A percentile compares a stretch with the other conserved stretches of the same genome.
phyloP scores from a whole-genome alignment of 2,329 filamentous ascomycete genomes.

The Verticillium nonalfalfae region DNA sequence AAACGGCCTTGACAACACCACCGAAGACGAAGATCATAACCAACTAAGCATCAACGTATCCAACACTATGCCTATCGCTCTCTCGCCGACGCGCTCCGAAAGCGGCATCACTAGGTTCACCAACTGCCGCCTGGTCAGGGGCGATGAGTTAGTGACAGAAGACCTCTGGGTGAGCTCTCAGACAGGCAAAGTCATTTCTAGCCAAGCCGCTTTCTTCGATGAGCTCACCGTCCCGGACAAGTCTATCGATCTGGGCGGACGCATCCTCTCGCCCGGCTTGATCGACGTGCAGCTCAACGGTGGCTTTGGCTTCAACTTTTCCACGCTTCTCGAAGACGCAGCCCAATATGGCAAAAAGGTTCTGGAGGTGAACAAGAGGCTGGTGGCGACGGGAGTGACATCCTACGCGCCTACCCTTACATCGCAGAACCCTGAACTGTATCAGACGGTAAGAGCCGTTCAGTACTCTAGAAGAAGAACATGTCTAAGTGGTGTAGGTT shows the following conservation, averaged over 20 bases:
- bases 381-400: slow-evolving; percentile 78
- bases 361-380: slow-evolving; percentile 59
- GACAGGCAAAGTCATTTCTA: slow-evolving; percentile 76
- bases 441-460: slow-evolving; percentile 54
- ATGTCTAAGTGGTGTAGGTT: slow-evolving; percentile 31
- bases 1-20: slow-evolving; percentile 1
- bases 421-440: slow-evolving; percentile 74
- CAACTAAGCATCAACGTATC: slow-evolving; percentile 14
- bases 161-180: slow-evolving; percentile 86
- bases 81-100: slow-evolving; percentile 25
- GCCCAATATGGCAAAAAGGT: slow-evolving; percentile 68
- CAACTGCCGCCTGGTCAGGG: slow-evolving; percentile 74
- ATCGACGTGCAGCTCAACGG: slow-evolving; percentile 93
- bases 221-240: slow-evolving; percentile 63
- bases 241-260: slow-evolving; percentile 72
- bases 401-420: slow-evolving; percentile 82
- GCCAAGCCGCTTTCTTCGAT: slow-evolving; percentile 61
- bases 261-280: slow-evolving; percentile 78
- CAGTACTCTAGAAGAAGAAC: not conserved
- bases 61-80: slow-evolving; percentile 40
- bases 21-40: slow-evolving; percentile 1
- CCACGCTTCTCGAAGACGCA: slow-evolving; percentile 63
- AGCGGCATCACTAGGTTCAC: slow-evolving; percentile 77
- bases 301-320: slow-evolving; percentile 90
- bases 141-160: slow-evolving; percentile 59